These are phyloP conservation scores for Arachis hypogaea DNA, from an alignment of 306 rosid species.

Conservation along the genomic window DNA sequence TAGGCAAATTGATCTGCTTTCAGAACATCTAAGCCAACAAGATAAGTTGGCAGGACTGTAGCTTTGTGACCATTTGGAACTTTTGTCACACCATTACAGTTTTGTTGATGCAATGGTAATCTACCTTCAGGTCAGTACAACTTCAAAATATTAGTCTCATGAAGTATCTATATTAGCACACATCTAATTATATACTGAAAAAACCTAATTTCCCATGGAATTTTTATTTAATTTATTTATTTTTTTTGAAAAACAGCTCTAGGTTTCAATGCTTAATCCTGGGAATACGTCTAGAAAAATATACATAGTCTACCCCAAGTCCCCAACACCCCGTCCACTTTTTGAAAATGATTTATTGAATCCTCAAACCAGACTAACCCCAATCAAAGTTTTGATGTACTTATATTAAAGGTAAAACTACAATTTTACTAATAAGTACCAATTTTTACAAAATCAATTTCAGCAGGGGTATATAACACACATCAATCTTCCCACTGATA, in stretches of 20 bases:
- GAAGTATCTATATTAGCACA: too few relatives aligned
- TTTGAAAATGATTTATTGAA: neutral
- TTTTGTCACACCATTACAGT: slow-evolving; percentile 50
- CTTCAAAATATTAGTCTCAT: too few relatives aligned
- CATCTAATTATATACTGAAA: neutral
- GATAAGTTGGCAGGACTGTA: slow-evolving; percentile 65
- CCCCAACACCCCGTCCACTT: neutral
- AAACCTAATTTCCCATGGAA: neutral
- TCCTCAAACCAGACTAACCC: slow-evolving; percentile 2
- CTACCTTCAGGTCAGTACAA: slow-evolving; percentile 32
- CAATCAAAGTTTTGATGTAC: neutral
- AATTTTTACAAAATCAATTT: neutral
- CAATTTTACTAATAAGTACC: slow-evolving; percentile 7
- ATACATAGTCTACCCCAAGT: too few relatives aligned
- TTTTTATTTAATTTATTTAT: neutral
- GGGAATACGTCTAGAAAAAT: neutral
- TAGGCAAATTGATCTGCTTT: slow-evolving; percentile 59
- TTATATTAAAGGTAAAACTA: neutral
- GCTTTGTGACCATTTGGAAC: slow-evolving; percentile 48
- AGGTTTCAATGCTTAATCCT: slow-evolving; percentile 10
- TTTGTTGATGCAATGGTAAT: slow-evolving; percentile 39
- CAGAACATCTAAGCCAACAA: slow-evolving; percentile 74
- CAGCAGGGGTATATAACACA: too few relatives aligned
- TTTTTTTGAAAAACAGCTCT: neutral
- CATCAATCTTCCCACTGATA: neutral